phyloP scores from a whole-genome alignment of 108 stramenopile genomes.

The Pinguiococcus pyrenoidosus region DNA sequence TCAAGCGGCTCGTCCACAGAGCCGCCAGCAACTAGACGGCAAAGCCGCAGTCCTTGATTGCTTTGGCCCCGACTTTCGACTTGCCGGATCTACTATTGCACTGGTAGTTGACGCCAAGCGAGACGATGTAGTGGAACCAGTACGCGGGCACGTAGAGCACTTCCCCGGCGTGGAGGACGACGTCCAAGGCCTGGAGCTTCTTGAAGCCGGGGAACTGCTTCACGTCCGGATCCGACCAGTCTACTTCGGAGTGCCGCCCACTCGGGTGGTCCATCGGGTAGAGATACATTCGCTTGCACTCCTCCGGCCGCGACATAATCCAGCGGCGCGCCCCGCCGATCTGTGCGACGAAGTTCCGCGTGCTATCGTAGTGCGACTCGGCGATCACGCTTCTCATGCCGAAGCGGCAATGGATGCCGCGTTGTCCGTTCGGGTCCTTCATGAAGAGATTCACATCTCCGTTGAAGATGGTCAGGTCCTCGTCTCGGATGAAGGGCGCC shows the following conservation, averaged over 20 bases:
- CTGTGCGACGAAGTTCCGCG: slow-evolving; percentile 68
- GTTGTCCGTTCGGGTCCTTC: slow-evolving; percentile 58
- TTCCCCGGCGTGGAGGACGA: slow-evolving; percentile 84
- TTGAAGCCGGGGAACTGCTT: slow-evolving; percentile 53
- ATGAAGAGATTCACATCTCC: slow-evolving; percentile 58
- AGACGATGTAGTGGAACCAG: slow-evolving; percentile 93
- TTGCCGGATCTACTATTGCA: slow-evolving; percentile 67
- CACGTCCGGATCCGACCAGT: slow-evolving; percentile 78
- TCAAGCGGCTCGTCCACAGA: too few relatives aligned
- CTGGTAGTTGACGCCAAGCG: slow-evolving; percentile 78
- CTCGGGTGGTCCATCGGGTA: slow-evolving; percentile 64
- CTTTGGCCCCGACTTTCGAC: not conserved
- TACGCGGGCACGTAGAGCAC: slow-evolving; percentile 79
- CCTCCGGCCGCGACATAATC: slow-evolving; percentile 73
- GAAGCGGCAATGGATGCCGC: slow-evolving; percentile 92
- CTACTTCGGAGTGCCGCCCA: slow-evolving; percentile 48
- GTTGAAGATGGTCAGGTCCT: slow-evolving; percentile 69
- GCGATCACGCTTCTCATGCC: slow-evolving; percentile 74
- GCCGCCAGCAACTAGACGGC: too few relatives aligned
- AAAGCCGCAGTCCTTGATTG: slow-evolving; percentile 5
- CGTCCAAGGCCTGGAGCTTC: slow-evolving; percentile 60
- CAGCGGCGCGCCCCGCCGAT: slow-evolving; percentile 64
- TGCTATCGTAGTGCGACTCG: slow-evolving; percentile 79
- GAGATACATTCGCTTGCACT: slow-evolving; percentile 68
- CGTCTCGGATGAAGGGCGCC: slow-evolving; percentile 6